A percentile compares a stretch with the other conserved stretches of the same genome.
These are phyloP conservation scores for Talaromyces amestolkiae DNA, from an alignment of 2,329 filamentous ascomycete species.

Conservation along the genomic window DNA sequence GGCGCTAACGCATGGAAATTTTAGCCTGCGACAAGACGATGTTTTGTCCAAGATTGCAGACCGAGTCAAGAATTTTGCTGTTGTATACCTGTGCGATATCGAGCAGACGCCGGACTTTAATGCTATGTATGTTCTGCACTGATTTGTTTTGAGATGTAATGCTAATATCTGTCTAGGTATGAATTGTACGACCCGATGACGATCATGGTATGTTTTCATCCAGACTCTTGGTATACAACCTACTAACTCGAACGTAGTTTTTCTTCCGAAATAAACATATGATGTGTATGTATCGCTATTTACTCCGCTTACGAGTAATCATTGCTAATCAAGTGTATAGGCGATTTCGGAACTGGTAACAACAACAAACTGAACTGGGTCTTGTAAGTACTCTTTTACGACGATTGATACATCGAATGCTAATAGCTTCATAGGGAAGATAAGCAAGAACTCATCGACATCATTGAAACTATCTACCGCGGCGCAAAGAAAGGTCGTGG, in stretches of 20 bases:
- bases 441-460: constrained; percentile 98
- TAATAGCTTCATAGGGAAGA: constrained; percentile 58
- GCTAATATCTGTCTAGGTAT: constrained; percentile 14
- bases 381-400: constrained; percentile 40
- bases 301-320: no score
- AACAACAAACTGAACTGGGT: constrained; percentile 99
- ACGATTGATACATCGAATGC: background rate
- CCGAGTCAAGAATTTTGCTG: constrained; percentile 70
- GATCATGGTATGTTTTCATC: constrained; percentile 58
- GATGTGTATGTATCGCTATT: constrained; percentile 47
- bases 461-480: constrained; percentile 95
- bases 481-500: constrained; percentile 98
- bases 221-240: background rate
- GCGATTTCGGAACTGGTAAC: constrained; percentile 92
- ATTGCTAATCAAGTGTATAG: constrained; percentile 11
- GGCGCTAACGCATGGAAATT: constrained; percentile 21
- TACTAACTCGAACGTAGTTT: constrained; percentile 52
- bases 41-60: constrained; percentile 93
- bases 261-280: constrained; percentile 99
- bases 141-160: background rate
- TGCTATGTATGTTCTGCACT: constrained; percentile 68
- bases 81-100: constrained; percentile 88
- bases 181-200: constrained; percentile 69
- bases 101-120: constrained; percentile 91
- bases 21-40: constrained; percentile 74